Conservation (phyloP, 228 moss, liverwort and hornwort genomes). For the Sphagnum fallax region DNA sequence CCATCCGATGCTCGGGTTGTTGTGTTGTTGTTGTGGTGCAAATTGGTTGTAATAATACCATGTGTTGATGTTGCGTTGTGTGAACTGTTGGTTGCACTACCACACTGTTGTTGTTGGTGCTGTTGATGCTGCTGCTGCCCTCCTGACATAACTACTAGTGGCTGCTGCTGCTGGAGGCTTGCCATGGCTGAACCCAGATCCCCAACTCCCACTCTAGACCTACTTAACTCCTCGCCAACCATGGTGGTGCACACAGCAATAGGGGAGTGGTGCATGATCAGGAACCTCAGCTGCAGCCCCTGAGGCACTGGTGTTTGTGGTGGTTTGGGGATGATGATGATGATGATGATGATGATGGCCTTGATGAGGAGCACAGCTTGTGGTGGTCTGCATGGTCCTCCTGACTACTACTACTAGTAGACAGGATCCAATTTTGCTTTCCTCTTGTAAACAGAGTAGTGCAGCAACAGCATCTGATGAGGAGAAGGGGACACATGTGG, state of each 20-base stretch:
- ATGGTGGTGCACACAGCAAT: conserved; percentile 16
- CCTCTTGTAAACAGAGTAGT: too few species aligned
- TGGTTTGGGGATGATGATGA: neutral
- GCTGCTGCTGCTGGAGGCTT: conserved; percentile 28
- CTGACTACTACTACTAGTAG: too few species aligned
- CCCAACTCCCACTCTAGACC: conserved; percentile 34
- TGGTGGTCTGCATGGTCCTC: too few species aligned
- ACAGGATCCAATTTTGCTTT: too few species aligned
- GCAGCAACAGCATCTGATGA: too few species aligned
- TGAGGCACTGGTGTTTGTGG: neutral
- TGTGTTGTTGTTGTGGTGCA: conserved; percentile 2
- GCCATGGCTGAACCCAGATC: conserved; percentile 35
- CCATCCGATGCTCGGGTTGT: conserved; percentile 14
- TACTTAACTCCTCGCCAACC: conserved; percentile 36
- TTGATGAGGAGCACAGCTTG: neutral
- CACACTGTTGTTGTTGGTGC: conserved; percentile 35
- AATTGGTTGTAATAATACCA: neutral
- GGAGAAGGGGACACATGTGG: too few species aligned
- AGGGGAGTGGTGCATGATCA: neutral
- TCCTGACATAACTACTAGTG: neutral
- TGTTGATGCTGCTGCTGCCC: conserved; percentile 12
- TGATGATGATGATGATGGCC: neutral
- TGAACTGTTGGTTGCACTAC: conserved; percentile 26
- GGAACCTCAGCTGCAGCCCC: too few species aligned
- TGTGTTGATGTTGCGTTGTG: neutral